These are phyloP conservation scores for Catharanthus roseus DNA, from an alignment of 257 asterid genomes.

Conservation along the genomic window DNA sequence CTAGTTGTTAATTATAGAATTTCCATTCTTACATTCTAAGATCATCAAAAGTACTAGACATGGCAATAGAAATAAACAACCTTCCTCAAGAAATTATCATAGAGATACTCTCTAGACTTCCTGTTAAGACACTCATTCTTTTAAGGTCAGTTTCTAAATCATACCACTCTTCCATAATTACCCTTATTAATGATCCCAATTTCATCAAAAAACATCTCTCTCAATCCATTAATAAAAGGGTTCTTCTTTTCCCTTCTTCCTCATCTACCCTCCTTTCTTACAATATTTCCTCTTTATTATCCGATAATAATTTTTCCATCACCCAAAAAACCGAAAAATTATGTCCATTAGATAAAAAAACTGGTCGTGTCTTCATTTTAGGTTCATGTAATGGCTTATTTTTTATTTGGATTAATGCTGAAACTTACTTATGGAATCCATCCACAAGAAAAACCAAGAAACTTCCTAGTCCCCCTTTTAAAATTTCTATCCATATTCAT, in stretches of 20 bases:
- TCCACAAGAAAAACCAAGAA: slow-evolving; percentile 4
- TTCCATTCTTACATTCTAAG: neutral
- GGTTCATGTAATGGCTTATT: slow-evolving; percentile 7
- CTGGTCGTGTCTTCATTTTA: neutral
- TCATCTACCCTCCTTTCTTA: neutral
- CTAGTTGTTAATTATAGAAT: neutral
- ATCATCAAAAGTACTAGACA: neutral
- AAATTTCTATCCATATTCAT: neutral
- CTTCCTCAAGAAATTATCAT: neutral
- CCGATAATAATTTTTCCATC: neutral
- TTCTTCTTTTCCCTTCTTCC: neutral
- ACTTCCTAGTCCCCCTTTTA: neutral
- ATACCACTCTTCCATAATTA: neutral
- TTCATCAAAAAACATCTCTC: neutral
- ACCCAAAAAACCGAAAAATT: neutral
- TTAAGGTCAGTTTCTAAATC: neutral
- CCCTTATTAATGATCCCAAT: neutral
- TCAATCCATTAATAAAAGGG: neutral
- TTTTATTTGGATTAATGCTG: neutral
- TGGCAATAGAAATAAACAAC: neutral
- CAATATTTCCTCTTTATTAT: neutral
- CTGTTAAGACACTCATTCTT: neutral
- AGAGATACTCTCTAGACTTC: slow-evolving; percentile 1
- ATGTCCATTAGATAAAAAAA: neutral
- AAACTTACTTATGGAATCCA: slow-evolving; percentile 2